Base-by-base conservation (phyloP, 176 grass and related monocot genomes). In the Hyparrhenia diplandra region DNA sequence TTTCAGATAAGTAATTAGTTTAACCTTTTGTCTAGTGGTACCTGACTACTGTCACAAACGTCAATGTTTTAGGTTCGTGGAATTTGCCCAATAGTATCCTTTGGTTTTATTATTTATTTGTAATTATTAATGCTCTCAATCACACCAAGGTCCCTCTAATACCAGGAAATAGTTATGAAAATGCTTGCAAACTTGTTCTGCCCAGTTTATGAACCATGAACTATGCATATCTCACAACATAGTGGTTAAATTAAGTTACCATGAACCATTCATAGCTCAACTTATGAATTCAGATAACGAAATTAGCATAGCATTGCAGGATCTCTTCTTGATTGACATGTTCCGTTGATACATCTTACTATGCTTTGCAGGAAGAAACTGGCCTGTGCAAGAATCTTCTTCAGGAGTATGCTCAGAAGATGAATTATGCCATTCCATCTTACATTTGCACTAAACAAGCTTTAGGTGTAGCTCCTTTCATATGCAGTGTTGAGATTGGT, bases 371-470 rank as follows among this genome's bases (percentile, higher is more conserved):
- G 95, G 90, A 92, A 73, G 81, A 89, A 81, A 94, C 92, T 71
- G 90, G 90, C 43, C 78, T 92, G 49, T 98, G 95, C 86, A 92
- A 94, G 80, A 99, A 95, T 91, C 89, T 99, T 79, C 90, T 99
- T 77, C 93, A 99, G 84, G 96, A 99, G 79, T 99, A 99, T 71
- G 93, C 96, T 34, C 93, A 95, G 75, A 99, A 99, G 86, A 99
- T 95, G 92, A 99, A 99, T 75, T 99, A 91, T 17, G 96, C 93
- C 34, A 91, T 93, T 67, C 96, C 96, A 83, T 99, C 90, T 55
- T 99, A 95, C 68, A 71, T 85, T 21, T 93, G 82, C 75, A 87
- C 72, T 49, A 93, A 84, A 87, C 83, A 80, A 89, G 76, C 86
- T 49, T 87, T 83, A 60, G 85, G 83, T 4, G 30, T 79, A 63